Base-by-base conservation (phyloP, 2,329 filamentous ascomycete species). In the Emergomyces pasteurianus region DNA sequence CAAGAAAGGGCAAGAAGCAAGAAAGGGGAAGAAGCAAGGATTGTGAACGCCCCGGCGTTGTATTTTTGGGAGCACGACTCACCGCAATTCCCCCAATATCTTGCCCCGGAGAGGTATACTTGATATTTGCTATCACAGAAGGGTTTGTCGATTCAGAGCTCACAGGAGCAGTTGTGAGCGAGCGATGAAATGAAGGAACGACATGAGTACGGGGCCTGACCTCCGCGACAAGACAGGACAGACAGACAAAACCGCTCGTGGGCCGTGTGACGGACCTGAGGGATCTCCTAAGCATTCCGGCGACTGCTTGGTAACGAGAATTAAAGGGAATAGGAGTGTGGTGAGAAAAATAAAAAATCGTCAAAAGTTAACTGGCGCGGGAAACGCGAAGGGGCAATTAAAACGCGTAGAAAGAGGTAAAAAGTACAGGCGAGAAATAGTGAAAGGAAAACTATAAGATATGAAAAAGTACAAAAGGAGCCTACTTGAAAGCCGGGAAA, bases 241-340 rank as follows among this genome's bases (percentile, higher is more conserved):
- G 61, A 64, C 72, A 75, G 62, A 73, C 67, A 72, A 75, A 68
- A 52, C 67, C 65, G 64, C 70, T 67, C 31, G 67, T 46, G 63
- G 72, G 70, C 66, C 70, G 70, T 71, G 69, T 66, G 61, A 69
- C 67, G 70, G 72, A 72, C 69, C 72, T 69, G 60, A 74, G 61
- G 49, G 72, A 73, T 59, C 66, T 65, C 62, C 71, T 71, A 65
- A 75, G 70, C 74, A 77, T 77, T 60, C 34, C 52, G 38, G 42
- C 21, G 42, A 26, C 31, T 43, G 23, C 21, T 6, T 26, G 54
- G 8, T 56, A 23, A 31, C 38, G 38, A 56, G 36, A 38, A 38
- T 23, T 38, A 28, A 54, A 21, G 2, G 49, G 16, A 1, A 43
- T 23, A 28, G 54, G 38, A 26, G 21, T 16, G 54, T 28, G 9